Evolutionary conservation across 2,329 filamentous ascomycete species (phyloP).

Genomic region (Escovopsis weberi): DNA sequence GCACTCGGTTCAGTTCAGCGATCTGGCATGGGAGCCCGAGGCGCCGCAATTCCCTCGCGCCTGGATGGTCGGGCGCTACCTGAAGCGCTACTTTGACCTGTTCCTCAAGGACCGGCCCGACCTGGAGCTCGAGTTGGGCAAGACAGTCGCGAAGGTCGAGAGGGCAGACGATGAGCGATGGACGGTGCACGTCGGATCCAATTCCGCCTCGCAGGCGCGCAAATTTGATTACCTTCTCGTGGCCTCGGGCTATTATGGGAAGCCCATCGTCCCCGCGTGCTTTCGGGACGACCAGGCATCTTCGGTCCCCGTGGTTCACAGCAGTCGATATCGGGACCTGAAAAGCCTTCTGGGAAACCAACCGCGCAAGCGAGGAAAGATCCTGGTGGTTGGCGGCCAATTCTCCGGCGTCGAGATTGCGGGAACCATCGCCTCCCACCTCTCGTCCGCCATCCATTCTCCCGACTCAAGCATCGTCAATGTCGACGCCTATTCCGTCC

Average conservation of each 20-base stretch:
- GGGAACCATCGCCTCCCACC: slow-evolving; percentile 53
- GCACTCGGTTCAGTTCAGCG: slow-evolving; percentile 60
- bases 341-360: slow-evolving; percentile 28
- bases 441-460: slow-evolving; percentile 48
- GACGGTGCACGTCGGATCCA: slow-evolving; percentile 24
- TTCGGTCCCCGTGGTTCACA: slow-evolving; percentile 46
- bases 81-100: slow-evolving; percentile 46
- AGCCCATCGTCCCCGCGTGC: slow-evolving; percentile 35
- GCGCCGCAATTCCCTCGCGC: slow-evolving; percentile 57
- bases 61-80: slow-evolving; percentile 62
- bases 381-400: slow-evolving; percentile 64
- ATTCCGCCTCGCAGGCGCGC: slow-evolving; percentile 20
- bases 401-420: slow-evolving; percentile 74
- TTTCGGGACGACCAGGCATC: slow-evolving; percentile 16
- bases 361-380: slow-evolving; percentile 34
- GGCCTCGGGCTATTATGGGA: slow-evolving; percentile 63
- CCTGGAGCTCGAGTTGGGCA: slow-evolving; percentile 34
- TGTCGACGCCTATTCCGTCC: slow-evolving; percentile 40
- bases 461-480: slow-evolving; percentile 28
- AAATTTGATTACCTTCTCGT: slow-evolving; percentile 59
- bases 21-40: slow-evolving; percentile 52
- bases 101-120: slow-evolving; percentile 32
- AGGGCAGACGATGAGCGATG: slow-evolving; percentile 22
- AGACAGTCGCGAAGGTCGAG: slow-evolving; percentile 28
- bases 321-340: slow-evolving; percentile 48